Evolutionary conservation across 805 yeast genomes (phyloP), one percentile per base, ranked within the genome.

Genomic region (Candida broadrunensis): DNA sequence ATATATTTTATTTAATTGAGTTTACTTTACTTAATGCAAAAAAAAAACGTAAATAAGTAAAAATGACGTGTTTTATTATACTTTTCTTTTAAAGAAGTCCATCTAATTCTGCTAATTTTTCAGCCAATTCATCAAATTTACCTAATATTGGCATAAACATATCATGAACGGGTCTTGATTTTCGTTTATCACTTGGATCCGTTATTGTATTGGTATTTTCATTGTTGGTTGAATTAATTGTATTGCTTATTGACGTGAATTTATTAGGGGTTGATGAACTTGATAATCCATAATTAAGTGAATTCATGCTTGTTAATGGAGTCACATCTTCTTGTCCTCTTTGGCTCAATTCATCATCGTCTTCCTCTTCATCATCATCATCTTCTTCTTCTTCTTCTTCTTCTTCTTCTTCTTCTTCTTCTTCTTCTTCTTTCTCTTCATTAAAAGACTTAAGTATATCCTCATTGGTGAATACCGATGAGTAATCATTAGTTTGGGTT

Each of bases 81-180:
- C n/a, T n/a, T n/a, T n/a, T n/a, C n/a, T n/a, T n/a, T 37, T 31
- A 50, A 11, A 57, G 38, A 24, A 58, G 41, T 7, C 49, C 60
- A 32, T 58, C 59, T 15, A 70, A 54, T 50, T 67, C 69, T 1
- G 72, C 72, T 44, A 70, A 56, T 46, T 61, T 64, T 37, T 65
- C 70, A 2, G 72, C 71, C 43, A 70, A 58, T 47, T 63, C 69
- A 48, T 70, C 75, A 44, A 70, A 64, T 40, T 74, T 75, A 18
- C 70, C 70, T 37, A 82, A 64, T 6, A 83, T 67, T 2, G 86
- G 85, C 49, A 74, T 65, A 58, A 81, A 83, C 56, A 81, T 65
- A 17, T 72, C 73, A 35, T 71, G 73, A 6, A 81, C 76, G 4
- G 69, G 67, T 45, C 58, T 55, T 37, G 56, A 52, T 39, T 59